Evolutionary conservation across 345 rosid genomes (phyloP).

Genomic region (Clarkia xantiana): DNA sequence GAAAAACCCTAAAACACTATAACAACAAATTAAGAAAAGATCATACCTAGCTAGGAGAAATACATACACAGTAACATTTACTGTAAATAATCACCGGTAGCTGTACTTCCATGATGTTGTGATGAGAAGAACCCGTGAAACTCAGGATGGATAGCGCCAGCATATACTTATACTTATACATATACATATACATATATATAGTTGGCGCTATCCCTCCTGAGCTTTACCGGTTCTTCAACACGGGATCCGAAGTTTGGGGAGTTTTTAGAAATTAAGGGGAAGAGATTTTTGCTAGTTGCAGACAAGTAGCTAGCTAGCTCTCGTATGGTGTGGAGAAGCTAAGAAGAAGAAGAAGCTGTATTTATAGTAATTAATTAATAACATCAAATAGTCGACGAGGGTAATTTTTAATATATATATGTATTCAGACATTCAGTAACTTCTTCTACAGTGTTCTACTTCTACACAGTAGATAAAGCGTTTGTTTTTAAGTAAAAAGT

Average conservation of each 20-base stretch:
- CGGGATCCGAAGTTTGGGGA: too few relatives aligned
- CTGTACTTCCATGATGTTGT: too few relatives aligned
- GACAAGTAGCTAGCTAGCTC: neutral
- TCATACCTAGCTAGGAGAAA: too few relatives aligned
- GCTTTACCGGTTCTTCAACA: slow-evolving; percentile 39
- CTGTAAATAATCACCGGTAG: neutral
- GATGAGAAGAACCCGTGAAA: slow-evolving; percentile 32
- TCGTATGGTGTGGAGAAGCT: slow-evolving; percentile 8
- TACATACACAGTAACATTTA: too few relatives aligned
- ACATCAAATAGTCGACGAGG: neutral
- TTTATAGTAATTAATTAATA: too few relatives aligned
- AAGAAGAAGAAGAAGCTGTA: neutral
- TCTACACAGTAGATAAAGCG: too few relatives aligned
- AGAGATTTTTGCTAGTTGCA: too few relatives aligned
- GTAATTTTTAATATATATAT: neutral
- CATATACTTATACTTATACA: too few relatives aligned
- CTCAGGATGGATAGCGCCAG: slow-evolving; percentile 87
- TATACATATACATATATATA: neutral
- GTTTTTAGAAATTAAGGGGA: too few relatives aligned
- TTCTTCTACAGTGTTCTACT: neutral
- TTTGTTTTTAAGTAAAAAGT: neutral
- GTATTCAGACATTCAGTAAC: neutral
- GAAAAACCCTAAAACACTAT: too few relatives aligned
- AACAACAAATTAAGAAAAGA: too few relatives aligned
- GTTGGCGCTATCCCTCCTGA: slow-evolving; percentile 83